These are phyloP conservation scores for Chromosphaera perkinsii DNA, from an alignment of 208 protist species.

Conservation along the genomic window DNA sequence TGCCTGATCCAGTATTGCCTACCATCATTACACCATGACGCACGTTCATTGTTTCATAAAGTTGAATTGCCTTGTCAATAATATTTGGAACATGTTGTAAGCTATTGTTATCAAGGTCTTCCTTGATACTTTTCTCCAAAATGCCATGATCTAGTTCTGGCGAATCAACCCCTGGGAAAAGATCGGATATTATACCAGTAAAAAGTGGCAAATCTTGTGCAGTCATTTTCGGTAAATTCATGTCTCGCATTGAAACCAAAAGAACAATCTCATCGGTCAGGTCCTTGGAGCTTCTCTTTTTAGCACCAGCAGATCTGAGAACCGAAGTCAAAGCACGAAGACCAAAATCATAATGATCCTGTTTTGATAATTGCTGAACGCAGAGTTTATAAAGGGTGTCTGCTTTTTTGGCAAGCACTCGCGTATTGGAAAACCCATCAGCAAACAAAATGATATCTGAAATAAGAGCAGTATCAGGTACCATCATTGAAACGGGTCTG, in stretches of 20 bases:
- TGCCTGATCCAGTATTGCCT: too few relatives aligned
- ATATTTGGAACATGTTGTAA: too few relatives aligned
- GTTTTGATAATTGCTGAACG: constrained; percentile 92
- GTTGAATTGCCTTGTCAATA: too few relatives aligned
- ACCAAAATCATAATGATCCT: constrained; percentile 96
- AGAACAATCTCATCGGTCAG: constrained; percentile 87
- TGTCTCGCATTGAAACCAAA: constrained; percentile 86
- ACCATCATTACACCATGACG: too few relatives aligned
- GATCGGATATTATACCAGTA: constrained; percentile 82
- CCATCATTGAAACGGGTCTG: constrained; percentile 96
- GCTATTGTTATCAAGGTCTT: too few relatives aligned
- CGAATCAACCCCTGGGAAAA: constrained; percentile 86
- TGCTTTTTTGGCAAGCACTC: constrained; percentile 87
- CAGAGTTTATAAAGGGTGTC: constrained; percentile 90
- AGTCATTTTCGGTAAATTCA: constrained; percentile 94
- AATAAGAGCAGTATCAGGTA: constrained; percentile 91
- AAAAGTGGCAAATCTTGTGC: constrained; percentile 91
- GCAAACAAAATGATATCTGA: constrained; percentile 94
- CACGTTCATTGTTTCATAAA: too few relatives aligned
- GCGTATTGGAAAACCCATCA: constrained; percentile 87
- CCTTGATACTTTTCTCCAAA: too few relatives aligned
- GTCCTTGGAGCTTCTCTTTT: constrained; percentile 75
- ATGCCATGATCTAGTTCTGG: constrained; percentile 63
- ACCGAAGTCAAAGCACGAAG: constrained; percentile 94
- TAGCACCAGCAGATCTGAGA: constrained; percentile 84